Evolutionary conservation across 805 yeast genomes (phyloP), one percentile per base, ranked within the genome.

Genomic region (Ascoidea rubescens): DNA sequence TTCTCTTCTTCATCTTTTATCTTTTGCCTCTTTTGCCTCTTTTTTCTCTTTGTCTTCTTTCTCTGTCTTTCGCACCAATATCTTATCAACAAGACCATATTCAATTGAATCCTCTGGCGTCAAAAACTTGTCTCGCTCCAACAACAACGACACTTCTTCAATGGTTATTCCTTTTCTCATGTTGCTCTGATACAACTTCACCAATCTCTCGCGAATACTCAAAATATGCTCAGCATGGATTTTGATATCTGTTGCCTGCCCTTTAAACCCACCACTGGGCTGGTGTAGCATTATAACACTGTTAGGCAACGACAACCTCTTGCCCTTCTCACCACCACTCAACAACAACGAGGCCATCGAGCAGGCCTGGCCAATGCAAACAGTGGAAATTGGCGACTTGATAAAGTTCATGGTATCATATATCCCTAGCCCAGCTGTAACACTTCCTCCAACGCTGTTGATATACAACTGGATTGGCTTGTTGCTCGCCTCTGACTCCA

Each of bases 381-480:
- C 65, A 2, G 69, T 66, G 5, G 65, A 61, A 5, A 66, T 65
- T 7, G 66, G 67, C 31, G 64, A 57, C 44, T 58, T 54, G 46
- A 65, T 60, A 48, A 62, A 66, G 52, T 66, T 68, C 59, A 66
- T 66, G 5, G 70, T 66, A 48, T 66, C 70, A 48, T 66, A 64
- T 42, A 66, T 63, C 4, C 68, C 65, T 45, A 66, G 53, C 1
- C 70, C 70, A 4, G 67, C 60, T 5, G 66, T 64, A 44, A 66
- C 64, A 21, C 59, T 57, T 1, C 70, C 70, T 1, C 70, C 70
- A 10, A 67, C 66, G 0, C 67, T 63, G 52, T 66, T 66, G 51
- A 62, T 61, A 48, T 62, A 61, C 2, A 62, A 51, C 50, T 58
- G 56, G 28, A 62, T 61, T 1, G 63, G 60, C 3, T 58, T 47